phyloP scores from a whole-genome alignment of 2,329 filamentous ascomycete genomes.

The Fusarium siculi region DNA sequence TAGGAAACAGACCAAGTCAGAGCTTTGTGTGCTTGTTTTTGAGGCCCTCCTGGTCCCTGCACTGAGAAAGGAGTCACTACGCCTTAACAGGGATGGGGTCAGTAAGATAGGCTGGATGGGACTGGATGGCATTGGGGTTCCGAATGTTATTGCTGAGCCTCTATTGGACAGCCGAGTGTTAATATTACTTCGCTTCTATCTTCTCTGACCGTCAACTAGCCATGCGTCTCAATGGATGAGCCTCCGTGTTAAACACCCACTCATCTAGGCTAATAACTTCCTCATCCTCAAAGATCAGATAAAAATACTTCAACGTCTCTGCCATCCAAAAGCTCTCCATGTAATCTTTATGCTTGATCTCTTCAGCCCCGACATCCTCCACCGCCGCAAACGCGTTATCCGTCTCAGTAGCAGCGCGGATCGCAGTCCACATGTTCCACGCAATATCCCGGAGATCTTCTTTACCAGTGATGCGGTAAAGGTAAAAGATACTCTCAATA shows the following conservation, averaged over 20 bases:
- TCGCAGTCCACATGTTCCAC: constrained; percentile 77
- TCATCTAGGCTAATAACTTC: constrained; percentile 73
- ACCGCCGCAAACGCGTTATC: constrained; percentile 72
- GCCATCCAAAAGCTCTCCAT: constrained; percentile 80
- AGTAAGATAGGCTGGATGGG: not conserved
- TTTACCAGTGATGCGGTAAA: constrained; percentile 80
- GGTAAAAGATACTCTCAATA: constrained; percentile 82
- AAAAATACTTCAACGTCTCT: constrained; percentile 82
- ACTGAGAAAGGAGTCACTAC: rapidly evolving
- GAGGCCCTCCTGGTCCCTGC: not conserved
- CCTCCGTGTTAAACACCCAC: constrained; percentile 70
- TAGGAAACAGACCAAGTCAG: rapidly evolving
- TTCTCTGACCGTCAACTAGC: not conserved
- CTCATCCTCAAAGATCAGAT: constrained; percentile 75
- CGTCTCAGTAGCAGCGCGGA: constrained; percentile 69
- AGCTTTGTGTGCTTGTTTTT: not conserved
- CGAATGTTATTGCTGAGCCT: rapidly evolving
- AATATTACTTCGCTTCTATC: not conserved
- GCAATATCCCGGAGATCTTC: constrained; percentile 71
- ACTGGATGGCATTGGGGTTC: not conserved
- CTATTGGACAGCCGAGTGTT: not conserved
- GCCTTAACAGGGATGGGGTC: rapidly evolving
- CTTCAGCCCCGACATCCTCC: constrained; percentile 69
- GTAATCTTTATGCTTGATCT: constrained; percentile 59
- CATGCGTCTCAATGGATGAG: constrained; percentile 55